Percentiles rank a stretch among this genome's conserved stretches.
Evolutionary conservation across 169 alveolate genomes (phyloP).

Genomic region (Babesia sp.): DNA sequence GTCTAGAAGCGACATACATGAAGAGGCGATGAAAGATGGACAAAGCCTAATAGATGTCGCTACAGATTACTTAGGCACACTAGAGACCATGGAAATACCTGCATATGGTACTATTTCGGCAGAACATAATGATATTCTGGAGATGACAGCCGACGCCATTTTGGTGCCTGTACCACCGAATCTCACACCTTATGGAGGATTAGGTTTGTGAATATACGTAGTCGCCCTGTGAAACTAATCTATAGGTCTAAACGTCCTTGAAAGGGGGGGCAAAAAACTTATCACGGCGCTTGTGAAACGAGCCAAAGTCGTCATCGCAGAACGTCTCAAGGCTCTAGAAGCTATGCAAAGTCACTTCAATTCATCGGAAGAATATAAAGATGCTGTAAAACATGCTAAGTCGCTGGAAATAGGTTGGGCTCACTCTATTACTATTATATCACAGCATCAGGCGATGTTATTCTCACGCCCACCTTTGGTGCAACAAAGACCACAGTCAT

Average conservation of each 20-base stretch:
- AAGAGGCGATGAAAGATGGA: neutral
- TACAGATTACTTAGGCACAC: conserved; percentile 12
- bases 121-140: conserved; percentile 51
- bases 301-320: conserved; percentile 54
- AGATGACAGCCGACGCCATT: conserved; percentile 40
- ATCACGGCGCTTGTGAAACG: conserved; percentile 57
- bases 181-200: conserved; percentile 61
- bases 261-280: conserved; percentile 60
- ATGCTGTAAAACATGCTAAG: conserved; percentile 22
- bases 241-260: conserved; percentile 51
- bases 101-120: conserved; percentile 59
- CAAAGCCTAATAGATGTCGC: conserved; percentile 3
- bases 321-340: conserved; percentile 48
- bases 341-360: conserved; percentile 17
- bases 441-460: conserved; percentile 49
- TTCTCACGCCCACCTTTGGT: conserved; percentile 61
- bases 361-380: conserved; percentile 18
- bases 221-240: neutral
- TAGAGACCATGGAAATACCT: conserved; percentile 43
- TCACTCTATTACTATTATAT: neutral
- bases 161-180: conserved; percentile 65
- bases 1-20: neutral
- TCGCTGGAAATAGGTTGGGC: conserved; percentile 25
- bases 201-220: conserved; percentile 19
- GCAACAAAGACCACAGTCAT: conserved; percentile 46